Percentiles rank a stretch among this genome's conserved stretches.
Evolutionary conservation across 2,329 filamentous ascomycete species (phyloP).

Genomic region (Aspergillus fischeri): DNA sequence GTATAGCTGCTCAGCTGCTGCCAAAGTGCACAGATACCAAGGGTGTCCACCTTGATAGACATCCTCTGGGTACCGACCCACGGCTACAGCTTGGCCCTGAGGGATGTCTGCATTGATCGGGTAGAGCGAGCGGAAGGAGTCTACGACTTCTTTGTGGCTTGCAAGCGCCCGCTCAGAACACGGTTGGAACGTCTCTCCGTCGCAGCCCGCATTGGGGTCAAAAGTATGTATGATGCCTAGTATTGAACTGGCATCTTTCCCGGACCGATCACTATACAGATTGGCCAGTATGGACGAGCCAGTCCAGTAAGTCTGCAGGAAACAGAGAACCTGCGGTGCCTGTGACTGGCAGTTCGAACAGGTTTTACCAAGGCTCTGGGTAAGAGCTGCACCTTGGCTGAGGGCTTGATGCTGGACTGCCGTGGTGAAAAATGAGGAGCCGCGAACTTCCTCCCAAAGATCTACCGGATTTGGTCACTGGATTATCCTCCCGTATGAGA

Average conservation of each 20-base stretch:
- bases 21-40: slow-evolving; percentile 72
- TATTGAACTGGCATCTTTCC: slow-evolving; percentile 69
- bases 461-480: slow-evolving; percentile 31
- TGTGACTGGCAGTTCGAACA: slow-evolving; percentile 59
- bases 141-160: slow-evolving; percentile 71
- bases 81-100: slow-evolving; percentile 55
- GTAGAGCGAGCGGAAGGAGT: slow-evolving; percentile 71
- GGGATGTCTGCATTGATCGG: slow-evolving; percentile 63
- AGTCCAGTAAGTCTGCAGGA: slow-evolving; percentile 70
- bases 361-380: slow-evolving; percentile 57
- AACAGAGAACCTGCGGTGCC: slow-evolving; percentile 68
- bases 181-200: slow-evolving; percentile 70
- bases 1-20: slow-evolving; percentile 74
- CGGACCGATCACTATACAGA: slow-evolving; percentile 60
- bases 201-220: slow-evolving; percentile 62
- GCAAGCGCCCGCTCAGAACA: slow-evolving; percentile 64
- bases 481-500: background rate
- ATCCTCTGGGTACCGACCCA: slow-evolving; percentile 69
- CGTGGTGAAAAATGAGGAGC: slow-evolving; percentile 74
- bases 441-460: slow-evolving; percentile 74
- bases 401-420: slow-evolving; percentile 62
- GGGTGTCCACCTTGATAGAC: slow-evolving; percentile 73
- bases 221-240: slow-evolving; percentile 65
- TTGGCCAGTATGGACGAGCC: slow-evolving; percentile 65
- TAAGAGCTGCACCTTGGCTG: slow-evolving; percentile 58